Evolutionary conservation across 2,329 filamentous ascomycete species (phyloP), one percentile per base, ranked within the genome.

Genomic region (Fusarium odoratissimum): DNA sequence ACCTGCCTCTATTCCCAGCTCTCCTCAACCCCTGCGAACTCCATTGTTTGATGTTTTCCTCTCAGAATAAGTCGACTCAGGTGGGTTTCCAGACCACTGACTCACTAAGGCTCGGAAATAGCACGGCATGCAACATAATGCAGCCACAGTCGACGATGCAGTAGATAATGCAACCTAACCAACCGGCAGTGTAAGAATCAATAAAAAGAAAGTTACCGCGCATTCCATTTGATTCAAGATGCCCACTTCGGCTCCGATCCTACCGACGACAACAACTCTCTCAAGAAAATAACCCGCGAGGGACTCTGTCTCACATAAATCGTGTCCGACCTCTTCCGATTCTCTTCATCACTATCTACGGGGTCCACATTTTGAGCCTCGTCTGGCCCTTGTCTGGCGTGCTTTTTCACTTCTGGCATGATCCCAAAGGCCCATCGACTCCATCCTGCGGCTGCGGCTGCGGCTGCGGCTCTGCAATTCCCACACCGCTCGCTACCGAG

Each of bases 291-390:
- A 73, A 60, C 46, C 69, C 65, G 66, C 40, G 46, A 60, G 48
- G 56, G 33, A 30, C 38, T 56, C 40, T 45, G 38, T 51, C 21
- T 23, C 28, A 56, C 38, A 23, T 40, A 56, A 14, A 58, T 25
- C 49, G 46, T 28, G 38, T 63, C 75, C 75, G 75, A 69, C 61
- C 74, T 75, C 61, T 75, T 51, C 75, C 75, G 75, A 75, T 60
- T 21, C 23, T 49, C n/a, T 19, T 67, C 44, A 52, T 38, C 49
- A 52, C 33, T 62, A 67, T 67, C 42, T 49, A 42, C 37, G 37
- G 23, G 67, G 41, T 35, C 70, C 69, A 70, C 69, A 62, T 49
- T 69, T 54, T 35, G 58, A 45, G 40, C 44, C 56, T 62, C 38
- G 44, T 55, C 33, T 57, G 38, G 54, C 54, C 54, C 40, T 35